Evolutionary conservation across 169 alveolate species (phyloP).

Genomic region (Eimeria acervulina): DNA sequence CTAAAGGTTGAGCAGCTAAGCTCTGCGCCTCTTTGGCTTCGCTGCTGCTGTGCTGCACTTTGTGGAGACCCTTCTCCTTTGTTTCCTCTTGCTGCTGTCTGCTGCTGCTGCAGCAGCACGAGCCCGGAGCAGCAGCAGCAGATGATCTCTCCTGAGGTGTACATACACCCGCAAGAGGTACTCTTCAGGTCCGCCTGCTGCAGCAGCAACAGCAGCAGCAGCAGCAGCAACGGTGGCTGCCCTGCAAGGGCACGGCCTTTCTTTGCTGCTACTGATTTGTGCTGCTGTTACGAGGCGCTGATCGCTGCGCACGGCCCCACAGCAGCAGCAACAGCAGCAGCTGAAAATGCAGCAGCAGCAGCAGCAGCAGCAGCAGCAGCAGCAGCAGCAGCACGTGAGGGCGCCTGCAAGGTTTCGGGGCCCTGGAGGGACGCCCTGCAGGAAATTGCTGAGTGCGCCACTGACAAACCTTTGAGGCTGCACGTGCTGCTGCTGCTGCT

Average conservation of each 20-base stretch:
- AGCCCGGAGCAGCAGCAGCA: no score
- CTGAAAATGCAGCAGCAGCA: conserved; percentile 34
- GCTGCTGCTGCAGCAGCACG: no score
- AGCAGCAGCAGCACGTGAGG: neutral
- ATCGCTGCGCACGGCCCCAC: neutral
- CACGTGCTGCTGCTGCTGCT: conserved; percentile 87
- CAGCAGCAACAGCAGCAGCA: neutral
- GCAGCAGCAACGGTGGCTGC: conserved; percentile 1
- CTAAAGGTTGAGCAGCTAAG: neutral
- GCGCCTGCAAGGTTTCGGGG: neutral
- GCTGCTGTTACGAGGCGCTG: conserved; percentile 5
- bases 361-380: conserved; percentile 41
- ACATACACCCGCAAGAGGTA: neutral
- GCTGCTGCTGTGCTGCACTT: neutral
- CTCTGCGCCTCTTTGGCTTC: neutral
- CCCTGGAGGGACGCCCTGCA: conserved; percentile 81
- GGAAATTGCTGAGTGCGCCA: conserved; percentile 87
- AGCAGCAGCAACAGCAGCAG: conserved; percentile 28
- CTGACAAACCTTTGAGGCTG: conserved; percentile 86
- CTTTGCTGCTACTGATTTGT: neutral
- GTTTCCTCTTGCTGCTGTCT: neutral
- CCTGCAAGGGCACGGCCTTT: neutral
- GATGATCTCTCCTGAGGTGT: neutral
- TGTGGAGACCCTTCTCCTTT: neutral
- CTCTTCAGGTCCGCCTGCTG: neutral